These are phyloP conservation scores for Citrus medica DNA, from an alignment of 345 rosid species.

Conservation along the genomic window DNA sequence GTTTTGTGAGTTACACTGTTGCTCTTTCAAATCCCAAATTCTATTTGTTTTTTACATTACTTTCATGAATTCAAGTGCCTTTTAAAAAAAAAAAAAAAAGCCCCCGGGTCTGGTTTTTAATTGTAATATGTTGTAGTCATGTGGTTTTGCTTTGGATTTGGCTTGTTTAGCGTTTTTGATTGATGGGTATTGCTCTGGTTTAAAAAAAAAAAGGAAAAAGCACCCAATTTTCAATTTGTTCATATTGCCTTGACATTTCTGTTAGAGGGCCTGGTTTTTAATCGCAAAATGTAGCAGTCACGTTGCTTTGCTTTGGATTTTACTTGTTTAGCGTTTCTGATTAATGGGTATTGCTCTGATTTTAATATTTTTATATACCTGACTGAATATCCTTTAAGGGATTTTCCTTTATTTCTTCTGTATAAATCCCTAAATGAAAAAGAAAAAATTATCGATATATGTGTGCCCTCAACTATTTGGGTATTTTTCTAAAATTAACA, in stretches of 20 bases:
- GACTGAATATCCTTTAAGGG: neutral
- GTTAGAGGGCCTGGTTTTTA: neutral
- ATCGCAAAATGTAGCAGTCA: too few relatives aligned
- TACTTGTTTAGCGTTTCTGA: neutral
- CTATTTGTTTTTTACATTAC: neutral
- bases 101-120: neutral
- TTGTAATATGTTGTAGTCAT: too few relatives aligned
- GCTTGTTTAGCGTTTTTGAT: neutral
- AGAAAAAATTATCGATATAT: too few relatives aligned
- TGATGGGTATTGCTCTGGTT: neutral
- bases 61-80: neutral
- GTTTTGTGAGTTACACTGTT: neutral
- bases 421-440: too few relatives aligned
- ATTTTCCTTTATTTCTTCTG: too few relatives aligned
- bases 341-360: neutral
- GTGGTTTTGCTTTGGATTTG: neutral
- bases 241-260: neutral
- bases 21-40: neutral
- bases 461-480: neutral
- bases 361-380: neutral
- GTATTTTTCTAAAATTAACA: neutral
- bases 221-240: too few relatives aligned
- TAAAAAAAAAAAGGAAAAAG: too few relatives aligned
- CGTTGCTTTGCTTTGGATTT: neutral
- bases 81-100: too few relatives aligned